These are phyloP conservation scores for Phenoliferia sp. DNA, from an alignment of 1,284 basidiomycete species.

Conservation along the genomic window DNA sequence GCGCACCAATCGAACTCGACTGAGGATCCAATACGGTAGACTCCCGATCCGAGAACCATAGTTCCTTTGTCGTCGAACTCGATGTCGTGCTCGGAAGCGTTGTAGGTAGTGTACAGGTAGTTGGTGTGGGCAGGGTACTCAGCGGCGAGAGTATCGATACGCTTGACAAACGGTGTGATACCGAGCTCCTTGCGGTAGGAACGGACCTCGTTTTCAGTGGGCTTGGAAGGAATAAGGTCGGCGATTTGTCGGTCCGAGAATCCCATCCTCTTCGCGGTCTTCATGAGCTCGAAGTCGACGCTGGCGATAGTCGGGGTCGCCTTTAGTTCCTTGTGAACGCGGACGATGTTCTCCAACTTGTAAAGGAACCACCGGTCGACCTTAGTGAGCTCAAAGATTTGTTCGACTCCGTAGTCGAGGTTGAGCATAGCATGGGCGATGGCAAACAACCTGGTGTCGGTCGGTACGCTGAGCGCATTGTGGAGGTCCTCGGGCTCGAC, in stretches of 20 bases:
- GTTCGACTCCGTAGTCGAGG: conserved; percentile 83
- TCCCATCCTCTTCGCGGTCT: conserved; percentile 84
- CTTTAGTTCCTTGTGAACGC: conserved; percentile 58
- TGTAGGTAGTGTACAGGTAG: conserved; percentile 99
- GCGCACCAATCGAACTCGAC: conserved; percentile 99
- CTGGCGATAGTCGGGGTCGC: conserved; percentile 42
- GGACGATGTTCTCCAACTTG: conserved; percentile 96
- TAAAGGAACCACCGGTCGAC: conserved; percentile 99
- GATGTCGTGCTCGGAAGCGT: conserved; percentile 92
- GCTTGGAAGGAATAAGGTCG: conserved; percentile 60
- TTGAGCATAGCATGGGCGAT: conserved; percentile 97
- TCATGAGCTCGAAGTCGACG: conserved; percentile 62
- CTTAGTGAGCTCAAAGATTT: conserved; percentile 88
- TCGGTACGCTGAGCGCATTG: conserved; percentile 64
- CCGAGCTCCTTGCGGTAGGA: conserved; percentile 77
- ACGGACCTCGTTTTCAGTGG: conserved; percentile 73
- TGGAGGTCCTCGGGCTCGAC: conserved; percentile 78
- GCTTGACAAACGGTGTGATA: conserved; percentile 96
- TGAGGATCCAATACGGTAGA: conserved; percentile 95
- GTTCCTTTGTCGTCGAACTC: conserved; percentile 95
- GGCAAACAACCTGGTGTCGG: conserved; percentile 90
- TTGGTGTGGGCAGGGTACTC: conserved; percentile 99
- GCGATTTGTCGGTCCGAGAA: conserved; percentile 94
- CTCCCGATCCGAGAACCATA: conserved; percentile 98
- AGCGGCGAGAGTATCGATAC: conserved; percentile 97